These are phyloP conservation scores for Tylopilus cervinicoccineus DNA, from an alignment of 768 basidiomycete species.

Conservation along the genomic window DNA sequence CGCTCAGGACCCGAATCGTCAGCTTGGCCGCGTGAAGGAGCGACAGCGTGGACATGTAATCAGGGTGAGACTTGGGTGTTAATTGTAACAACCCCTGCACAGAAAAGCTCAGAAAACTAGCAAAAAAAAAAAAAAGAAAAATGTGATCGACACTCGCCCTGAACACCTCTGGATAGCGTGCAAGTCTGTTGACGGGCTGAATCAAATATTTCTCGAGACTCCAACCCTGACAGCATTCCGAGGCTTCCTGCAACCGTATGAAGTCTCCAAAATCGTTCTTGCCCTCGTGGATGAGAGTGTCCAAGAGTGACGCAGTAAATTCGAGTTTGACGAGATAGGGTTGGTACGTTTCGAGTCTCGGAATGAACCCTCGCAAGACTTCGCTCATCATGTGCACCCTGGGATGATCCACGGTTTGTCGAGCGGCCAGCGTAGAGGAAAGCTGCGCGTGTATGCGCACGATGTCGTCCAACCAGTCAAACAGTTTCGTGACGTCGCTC, in stretches of 20 bases:
- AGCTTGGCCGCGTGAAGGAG: constrained; percentile 63
- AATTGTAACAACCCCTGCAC: constrained; percentile 61
- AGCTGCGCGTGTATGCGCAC: constrained; percentile 71
- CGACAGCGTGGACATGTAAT: constrained; percentile 65
- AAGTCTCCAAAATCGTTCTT: constrained; percentile 82
- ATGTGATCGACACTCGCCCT: constrained; percentile 46
- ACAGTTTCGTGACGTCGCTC: constrained; percentile 57
- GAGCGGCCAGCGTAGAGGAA: constrained; percentile 42
- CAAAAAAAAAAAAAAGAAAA: no score
- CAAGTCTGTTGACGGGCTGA: constrained; percentile 72
- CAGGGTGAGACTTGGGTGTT: constrained; percentile 67
- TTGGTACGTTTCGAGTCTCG: constrained; percentile 77
- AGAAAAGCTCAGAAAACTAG: constrained; percentile 4
- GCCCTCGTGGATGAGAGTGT: constrained; percentile 43
- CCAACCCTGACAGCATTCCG: constrained; percentile 55
- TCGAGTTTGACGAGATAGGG: constrained; percentile 78
- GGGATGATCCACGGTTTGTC: constrained; percentile 39
- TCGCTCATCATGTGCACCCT: constrained; percentile 55
- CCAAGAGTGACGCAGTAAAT: constrained; percentile 50
- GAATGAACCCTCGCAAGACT: constrained; percentile 55
- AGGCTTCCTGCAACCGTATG: constrained; percentile 60
- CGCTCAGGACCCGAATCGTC: constrained; percentile 73
- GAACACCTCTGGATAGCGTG: constrained; percentile 68
- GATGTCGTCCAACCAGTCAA: constrained; percentile 91
- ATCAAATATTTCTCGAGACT: constrained; percentile 62